Evolutionary conservation across 148 eudicot genomes (phyloP).

Genomic region (Rhododendron henanense): DNA sequence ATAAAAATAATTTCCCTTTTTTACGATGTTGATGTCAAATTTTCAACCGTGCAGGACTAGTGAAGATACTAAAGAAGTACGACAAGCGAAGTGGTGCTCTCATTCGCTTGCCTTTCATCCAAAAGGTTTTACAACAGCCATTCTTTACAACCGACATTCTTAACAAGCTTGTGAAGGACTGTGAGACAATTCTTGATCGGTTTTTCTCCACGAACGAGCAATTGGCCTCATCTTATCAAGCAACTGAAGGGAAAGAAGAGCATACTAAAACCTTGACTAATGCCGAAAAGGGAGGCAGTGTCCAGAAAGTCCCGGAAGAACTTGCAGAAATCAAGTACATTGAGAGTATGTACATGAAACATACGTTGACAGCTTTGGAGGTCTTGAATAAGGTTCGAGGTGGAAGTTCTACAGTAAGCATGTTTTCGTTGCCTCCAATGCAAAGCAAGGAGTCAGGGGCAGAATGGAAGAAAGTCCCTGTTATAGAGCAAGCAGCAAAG

Average conservation of each 20-base stretch:
- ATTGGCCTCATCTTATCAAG: conserved; percentile 19
- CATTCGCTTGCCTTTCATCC: conserved; percentile 81
- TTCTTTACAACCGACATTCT: conserved; percentile 81
- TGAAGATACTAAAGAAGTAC: conserved; percentile 84
- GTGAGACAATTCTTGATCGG: conserved; percentile 63
- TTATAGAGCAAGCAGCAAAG: neutral
- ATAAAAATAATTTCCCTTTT: neutral
- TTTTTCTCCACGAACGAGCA: conserved; percentile 52
- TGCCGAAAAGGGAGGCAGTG: neutral
- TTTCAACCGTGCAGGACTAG: conserved; percentile 48
- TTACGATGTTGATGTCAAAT: neutral
- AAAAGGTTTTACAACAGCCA: conserved; percentile 81
- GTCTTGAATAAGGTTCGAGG: neutral
- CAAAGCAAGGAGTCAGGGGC: neutral
- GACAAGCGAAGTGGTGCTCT: conserved; percentile 89
- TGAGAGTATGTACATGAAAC: neutral
- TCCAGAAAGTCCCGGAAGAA: neutral
- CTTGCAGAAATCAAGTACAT: neutral
- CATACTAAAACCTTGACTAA: neutral
- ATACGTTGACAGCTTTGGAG: neutral
- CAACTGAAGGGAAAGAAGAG: conserved; percentile 18
- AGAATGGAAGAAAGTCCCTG: neutral
- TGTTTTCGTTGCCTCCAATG: conserved; percentile 2
- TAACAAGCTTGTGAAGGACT: conserved; percentile 78
- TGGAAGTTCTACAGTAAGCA: neutral